Conservation (phyloP, 2,329 filamentous ascomycete species). For the Penicillium palitans region DNA sequence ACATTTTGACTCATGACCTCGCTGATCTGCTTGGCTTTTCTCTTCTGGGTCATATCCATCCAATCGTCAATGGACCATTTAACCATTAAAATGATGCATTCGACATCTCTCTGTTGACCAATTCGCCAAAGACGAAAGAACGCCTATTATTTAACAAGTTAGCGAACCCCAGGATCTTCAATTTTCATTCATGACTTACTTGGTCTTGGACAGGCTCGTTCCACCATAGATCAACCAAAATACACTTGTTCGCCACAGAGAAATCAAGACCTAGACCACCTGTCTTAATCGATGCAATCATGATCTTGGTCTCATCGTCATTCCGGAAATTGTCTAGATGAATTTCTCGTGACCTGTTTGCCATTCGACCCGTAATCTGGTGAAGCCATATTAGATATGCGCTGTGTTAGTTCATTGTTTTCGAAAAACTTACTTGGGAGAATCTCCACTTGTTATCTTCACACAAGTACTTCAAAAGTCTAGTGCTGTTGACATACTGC, state of each 20-base stretch:
- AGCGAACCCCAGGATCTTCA: not conserved
- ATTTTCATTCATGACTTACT: slow-evolving; percentile 29
- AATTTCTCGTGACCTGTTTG: slow-evolving; percentile 45
- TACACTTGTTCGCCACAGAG: slow-evolving; percentile 60
- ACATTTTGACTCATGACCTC: slow-evolving; percentile 26
- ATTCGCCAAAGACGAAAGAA: slow-evolving; percentile 64
- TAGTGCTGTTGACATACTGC: slow-evolving; percentile 42
- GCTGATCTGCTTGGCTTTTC: slow-evolving; percentile 46
- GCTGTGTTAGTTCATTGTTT: too few relatives aligned
- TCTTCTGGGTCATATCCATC: slow-evolving; percentile 56
- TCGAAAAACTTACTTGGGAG: slow-evolving; percentile 10
- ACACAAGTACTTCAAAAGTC: slow-evolving; percentile 55
- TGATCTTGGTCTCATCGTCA: slow-evolving; percentile 43
- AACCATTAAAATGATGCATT: slow-evolving; percentile 60
- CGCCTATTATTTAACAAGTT: slow-evolving; percentile 27
- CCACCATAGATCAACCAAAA: slow-evolving; percentile 62
- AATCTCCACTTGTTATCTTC: slow-evolving; percentile 50
- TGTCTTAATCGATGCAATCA: slow-evolving; percentile 58
- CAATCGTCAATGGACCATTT: slow-evolving; percentile 59
- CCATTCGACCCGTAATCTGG: slow-evolving; percentile 54
- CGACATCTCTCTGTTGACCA: slow-evolving; percentile 62
- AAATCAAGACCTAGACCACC: slow-evolving; percentile 62
- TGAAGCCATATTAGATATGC: not conserved
- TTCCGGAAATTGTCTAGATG: slow-evolving; percentile 51
- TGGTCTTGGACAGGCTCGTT: slow-evolving; percentile 64